Base-by-base conservation (phyloP, 192 early-diverging fungal genomes). In the Dispira parvispora region DNA sequence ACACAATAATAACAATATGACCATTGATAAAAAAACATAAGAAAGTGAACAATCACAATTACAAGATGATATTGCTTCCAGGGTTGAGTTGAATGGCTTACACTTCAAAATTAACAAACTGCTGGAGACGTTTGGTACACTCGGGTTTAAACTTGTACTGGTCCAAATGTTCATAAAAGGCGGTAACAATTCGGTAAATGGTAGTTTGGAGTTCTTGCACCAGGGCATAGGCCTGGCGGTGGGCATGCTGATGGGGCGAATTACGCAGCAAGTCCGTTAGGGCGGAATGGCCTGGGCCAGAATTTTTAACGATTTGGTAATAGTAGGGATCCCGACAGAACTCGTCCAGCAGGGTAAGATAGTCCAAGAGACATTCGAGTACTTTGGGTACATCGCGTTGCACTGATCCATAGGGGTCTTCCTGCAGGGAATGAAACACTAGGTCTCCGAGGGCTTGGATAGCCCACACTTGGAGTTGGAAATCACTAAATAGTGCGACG, bases 121-220 rank as follows among this genome's bases (percentile, higher is more conserved):
- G 14, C n/a, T 61, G 38, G n/a, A 61, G 42, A n/a, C 28, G 23
- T 61, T 61, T 61, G 43, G 42, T 21, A 45, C 42, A 61, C 43
- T 45, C 43, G 11, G 58, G 58, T n/a, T 16, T 43, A 38, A 61
- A 61, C n/a, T 61, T 61, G 58, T 61, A 61, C 43, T 61, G 58
- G 21, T 14, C n/a, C 4, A 61, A 25, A 25, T 61, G 58, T 25
- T 61, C 58, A 14, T 61, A 61, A 45, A 44, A 61, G 11, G 28
- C 43, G 26, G 58, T 61, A n/a, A 44, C n/a, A 21, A 61, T 61
- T 9, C 20, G 43, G 43, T 61, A 61, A 21, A 61, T n/a, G 43
- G 58, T 61, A 38, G 28, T 61, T 25, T 61, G 58, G 43, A 61
- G 42, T n/a, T 25, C 38, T 16, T 61, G 58, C n/a, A 44, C 45